Percentiles rank a stretch among this genome's conserved stretches.
These are phyloP conservation scores for Hypomontagnella submonticulosa DNA, from an alignment of 495 filamentous ascomycete species.

Conservation along the genomic window DNA sequence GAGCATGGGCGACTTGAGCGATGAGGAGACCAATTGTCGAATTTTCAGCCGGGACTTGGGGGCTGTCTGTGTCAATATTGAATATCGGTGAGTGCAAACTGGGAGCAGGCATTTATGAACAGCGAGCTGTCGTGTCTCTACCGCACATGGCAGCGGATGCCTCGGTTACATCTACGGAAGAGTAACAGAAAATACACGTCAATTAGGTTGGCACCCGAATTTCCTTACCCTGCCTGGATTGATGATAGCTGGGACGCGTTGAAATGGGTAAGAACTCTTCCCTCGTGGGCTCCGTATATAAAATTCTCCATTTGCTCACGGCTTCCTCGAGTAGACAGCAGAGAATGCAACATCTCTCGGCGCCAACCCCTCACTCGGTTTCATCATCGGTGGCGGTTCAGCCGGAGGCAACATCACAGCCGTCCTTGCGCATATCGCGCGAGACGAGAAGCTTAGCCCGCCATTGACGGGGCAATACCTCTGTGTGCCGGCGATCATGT, in stretches of 20 bases:
- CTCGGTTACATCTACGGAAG: background rate
- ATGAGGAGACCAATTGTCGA: slow-evolving; percentile 49
- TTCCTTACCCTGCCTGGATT: slow-evolving; percentile 58
- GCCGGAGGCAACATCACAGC: slow-evolving; percentile 61
- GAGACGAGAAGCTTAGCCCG: slow-evolving; percentile 57
- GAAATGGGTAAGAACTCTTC: slow-evolving; percentile 55
- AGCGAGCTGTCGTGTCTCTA: no score
- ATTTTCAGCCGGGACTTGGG: slow-evolving; percentile 48
- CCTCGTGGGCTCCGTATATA: background rate
- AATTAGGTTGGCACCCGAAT: slow-evolving; percentile 58
- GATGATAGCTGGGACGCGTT: slow-evolving; percentile 63
- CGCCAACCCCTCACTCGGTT: slow-evolving; percentile 56
- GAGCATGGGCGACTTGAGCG: slow-evolving; percentile 51
- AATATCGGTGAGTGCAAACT: slow-evolving; percentile 49
- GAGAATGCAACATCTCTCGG: slow-evolving; percentile 51
- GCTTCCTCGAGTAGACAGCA: slow-evolving; percentile 40
- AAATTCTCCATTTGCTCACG: slow-evolving; percentile 5
- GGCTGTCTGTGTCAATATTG: slow-evolving; percentile 54
- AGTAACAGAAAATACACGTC: slow-evolving; percentile 6
- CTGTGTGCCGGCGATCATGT: slow-evolving; percentile 52
- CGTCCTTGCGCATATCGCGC: slow-evolving; percentile 53
- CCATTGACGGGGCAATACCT: slow-evolving; percentile 59
- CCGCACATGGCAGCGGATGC: no score
- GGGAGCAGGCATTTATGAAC: background rate
- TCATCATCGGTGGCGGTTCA: slow-evolving; percentile 62